These are phyloP conservation scores for Linnemannia hyalina DNA, from an alignment of 192 early-diverging fungal species.

Conservation along the genomic window DNA sequence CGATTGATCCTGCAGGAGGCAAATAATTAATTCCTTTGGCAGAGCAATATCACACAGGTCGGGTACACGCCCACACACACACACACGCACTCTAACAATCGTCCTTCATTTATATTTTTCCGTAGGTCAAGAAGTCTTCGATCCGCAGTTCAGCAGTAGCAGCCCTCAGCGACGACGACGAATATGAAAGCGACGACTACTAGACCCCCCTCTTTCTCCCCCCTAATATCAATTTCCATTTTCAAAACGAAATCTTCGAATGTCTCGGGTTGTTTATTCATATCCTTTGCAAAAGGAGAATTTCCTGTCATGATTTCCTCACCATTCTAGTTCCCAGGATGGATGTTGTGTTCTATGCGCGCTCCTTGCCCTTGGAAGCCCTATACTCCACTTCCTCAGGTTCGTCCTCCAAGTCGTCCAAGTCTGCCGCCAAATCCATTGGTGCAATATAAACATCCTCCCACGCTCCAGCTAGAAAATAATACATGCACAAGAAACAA, in stretches of 20 bases:
- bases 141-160: slow-evolving; percentile 66
- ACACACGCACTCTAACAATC: background rate
- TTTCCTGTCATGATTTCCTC: no score
- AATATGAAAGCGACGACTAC: slow-evolving; percentile 62
- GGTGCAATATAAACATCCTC: slow-evolving; percentile 38
- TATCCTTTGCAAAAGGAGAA: no score
- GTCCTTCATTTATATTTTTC: background rate
- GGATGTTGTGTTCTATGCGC: slow-evolving; percentile 11
- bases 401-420: slow-evolving; percentile 46
- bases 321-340: no score
- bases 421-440: slow-evolving; percentile 29
- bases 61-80: no score
- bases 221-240: background rate
- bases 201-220: background rate
- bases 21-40: background rate
- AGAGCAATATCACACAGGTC: background rate
- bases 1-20: background rate
- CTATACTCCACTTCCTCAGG: slow-evolving; percentile 36
- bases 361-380: slow-evolving; percentile 45
- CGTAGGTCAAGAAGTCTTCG: slow-evolving; percentile 58
- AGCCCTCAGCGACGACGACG: slow-evolving; percentile 71
- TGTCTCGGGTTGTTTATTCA: background rate
- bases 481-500: background rate
- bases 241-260: background rate
- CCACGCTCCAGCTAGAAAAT: slow-evolving; percentile 39